phyloP scores from a whole-genome alignment of 2,329 filamentous ascomycete genomes.

The Mycosphaerella arachidis region DNA sequence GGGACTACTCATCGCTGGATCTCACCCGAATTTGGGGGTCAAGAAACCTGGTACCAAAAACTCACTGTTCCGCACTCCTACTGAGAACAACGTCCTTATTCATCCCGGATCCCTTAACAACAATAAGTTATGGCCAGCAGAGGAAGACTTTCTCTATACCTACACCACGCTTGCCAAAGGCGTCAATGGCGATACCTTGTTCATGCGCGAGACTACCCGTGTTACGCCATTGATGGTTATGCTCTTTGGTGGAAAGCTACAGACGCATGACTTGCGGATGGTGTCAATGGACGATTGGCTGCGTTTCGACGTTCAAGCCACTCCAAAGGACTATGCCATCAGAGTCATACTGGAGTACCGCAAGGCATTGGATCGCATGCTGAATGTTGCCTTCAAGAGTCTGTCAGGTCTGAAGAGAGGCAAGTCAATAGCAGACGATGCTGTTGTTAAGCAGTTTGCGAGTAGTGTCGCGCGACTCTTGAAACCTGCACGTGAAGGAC shows the following conservation, averaged over 20 bases:
- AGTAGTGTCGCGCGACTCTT: constrained; percentile 19
- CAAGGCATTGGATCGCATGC: constrained; percentile 32
- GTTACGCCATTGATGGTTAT: constrained; percentile 26
- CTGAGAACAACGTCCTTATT: constrained; percentile 27
- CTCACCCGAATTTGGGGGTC: constrained; percentile 44
- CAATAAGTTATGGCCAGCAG: constrained; percentile 6
- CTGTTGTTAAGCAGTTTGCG: constrained; percentile 20
- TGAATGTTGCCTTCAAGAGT: constrained; percentile 27
- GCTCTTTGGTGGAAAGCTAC: constrained; percentile 31
- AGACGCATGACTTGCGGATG: constrained; percentile 16
- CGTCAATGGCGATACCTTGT: constrained; percentile 17
- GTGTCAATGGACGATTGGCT: constrained; percentile 38
- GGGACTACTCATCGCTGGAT: constrained; percentile 43
- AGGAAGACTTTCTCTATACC: constrained; percentile 11
- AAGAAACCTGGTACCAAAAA: constrained; percentile 14
- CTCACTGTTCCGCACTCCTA: constrained; percentile 26
- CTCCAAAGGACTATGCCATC: constrained; percentile 16
- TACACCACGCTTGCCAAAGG: constrained; percentile 17
- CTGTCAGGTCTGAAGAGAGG: constrained; percentile 9
- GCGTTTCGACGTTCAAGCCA: constrained; percentile 26
- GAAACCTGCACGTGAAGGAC: neutral
- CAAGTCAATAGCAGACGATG: constrained; percentile 16
- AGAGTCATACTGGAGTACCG: constrained; percentile 35
- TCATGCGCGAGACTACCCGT: constrained; percentile 27
- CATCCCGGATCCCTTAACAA: constrained; percentile 28